Evolutionary conservation across 73 alveolate genomes (phyloP).

Genomic region (Blepharisma stoltei): DNA sequence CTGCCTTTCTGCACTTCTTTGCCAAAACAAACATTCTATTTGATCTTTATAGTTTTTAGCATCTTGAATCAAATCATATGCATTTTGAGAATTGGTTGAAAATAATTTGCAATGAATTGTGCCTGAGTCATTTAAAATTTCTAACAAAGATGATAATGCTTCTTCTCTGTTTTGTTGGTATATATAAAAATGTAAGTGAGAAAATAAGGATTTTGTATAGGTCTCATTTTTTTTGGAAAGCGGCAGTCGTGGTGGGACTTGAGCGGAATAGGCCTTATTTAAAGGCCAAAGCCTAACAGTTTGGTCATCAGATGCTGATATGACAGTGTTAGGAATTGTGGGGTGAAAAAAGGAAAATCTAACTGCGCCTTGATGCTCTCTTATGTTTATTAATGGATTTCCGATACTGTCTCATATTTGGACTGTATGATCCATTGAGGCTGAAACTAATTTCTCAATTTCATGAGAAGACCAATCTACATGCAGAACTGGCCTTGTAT

Average conservation of each 20-base stretch:
- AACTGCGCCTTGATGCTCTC: constrained; percentile 9
- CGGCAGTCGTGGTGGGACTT: background rate
- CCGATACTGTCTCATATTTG: constrained; percentile 14
- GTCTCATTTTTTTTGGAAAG: background rate
- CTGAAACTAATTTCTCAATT: background rate
- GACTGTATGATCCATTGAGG: background rate
- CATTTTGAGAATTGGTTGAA: background rate
- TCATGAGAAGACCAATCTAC: background rate
- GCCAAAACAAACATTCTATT: too few species aligned
- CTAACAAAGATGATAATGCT: background rate
- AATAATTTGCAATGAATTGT: background rate
- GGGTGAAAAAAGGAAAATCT: background rate
- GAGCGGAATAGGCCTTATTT: background rate
- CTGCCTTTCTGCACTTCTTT: too few species aligned
- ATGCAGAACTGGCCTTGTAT: background rate
- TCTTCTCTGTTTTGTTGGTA: constrained; percentile 19
- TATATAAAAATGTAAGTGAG: background rate
- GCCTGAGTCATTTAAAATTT: background rate
- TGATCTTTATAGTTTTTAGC: background rate
- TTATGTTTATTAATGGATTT: background rate
- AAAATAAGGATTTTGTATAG: background rate
- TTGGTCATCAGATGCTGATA: constrained; percentile 16
- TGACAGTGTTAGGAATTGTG: background rate
- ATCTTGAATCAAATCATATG: background rate
- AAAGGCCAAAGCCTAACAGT: background rate